phyloP scores from a whole-genome alignment of 805 yeast genomes.

The Starmerella lactis-condensi region DNA sequence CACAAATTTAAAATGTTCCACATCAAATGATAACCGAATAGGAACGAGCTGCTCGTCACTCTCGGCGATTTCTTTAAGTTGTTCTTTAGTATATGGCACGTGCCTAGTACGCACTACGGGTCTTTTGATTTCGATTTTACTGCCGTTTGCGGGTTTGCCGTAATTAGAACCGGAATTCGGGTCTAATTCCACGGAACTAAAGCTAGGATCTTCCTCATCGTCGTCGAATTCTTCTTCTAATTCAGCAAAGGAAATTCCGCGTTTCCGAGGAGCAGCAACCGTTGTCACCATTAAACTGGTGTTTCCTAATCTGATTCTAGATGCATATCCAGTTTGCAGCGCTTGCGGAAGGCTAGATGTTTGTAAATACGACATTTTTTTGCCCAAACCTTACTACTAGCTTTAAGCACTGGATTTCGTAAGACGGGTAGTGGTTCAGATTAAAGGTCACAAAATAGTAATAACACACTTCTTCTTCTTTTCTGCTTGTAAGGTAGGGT shows the following conservation, averaged over 20 bases:
- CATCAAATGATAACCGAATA: conserved; percentile 42
- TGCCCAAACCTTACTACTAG: no score
- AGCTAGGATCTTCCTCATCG: conserved; percentile 27
- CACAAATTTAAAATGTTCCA: conserved; percentile 33
- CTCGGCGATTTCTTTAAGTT: conserved; percentile 27
- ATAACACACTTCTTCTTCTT: no score
- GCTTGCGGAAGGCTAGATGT: conserved; percentile 56
- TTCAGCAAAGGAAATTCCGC: conserved; percentile 71
- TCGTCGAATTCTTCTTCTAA: conserved; percentile 47
- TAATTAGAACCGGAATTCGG: conserved; percentile 5
- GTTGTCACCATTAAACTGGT: conserved; percentile 58
- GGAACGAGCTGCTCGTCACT: conserved; percentile 38
- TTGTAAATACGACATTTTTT: no score
- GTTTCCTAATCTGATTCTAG: conserved; percentile 53
- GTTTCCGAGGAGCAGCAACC: conserved; percentile 54
- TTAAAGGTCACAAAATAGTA: no score
- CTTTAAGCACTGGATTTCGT: no score
- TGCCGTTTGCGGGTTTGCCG: conserved; percentile 3
- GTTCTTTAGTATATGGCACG: conserved; percentile 22
- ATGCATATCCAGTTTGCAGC: conserved; percentile 50
- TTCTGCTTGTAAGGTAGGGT: no score
- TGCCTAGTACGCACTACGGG: conserved; percentile 28
- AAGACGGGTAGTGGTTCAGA: no score
- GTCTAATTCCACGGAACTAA: conserved; percentile 10
- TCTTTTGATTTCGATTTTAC: conserved; percentile 21